A percentile compares a stretch with the other conserved stretches of the same genome.
Conservation (phyloP, 176 grass and related monocot genomes). For the Eremochloa ophiuroides region DNA sequence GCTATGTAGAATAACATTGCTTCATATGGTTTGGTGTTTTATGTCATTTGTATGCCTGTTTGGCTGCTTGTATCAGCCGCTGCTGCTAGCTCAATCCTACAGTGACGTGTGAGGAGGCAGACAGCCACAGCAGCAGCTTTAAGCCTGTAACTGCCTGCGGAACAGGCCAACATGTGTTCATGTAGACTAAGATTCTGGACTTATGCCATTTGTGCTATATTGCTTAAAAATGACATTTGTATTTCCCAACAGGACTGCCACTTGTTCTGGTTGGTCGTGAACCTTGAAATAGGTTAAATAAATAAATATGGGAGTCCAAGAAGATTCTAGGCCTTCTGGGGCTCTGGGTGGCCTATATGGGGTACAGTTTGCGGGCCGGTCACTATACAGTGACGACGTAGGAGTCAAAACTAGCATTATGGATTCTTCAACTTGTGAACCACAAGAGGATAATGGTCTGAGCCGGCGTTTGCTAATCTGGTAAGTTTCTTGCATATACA, state of each 20-base stretch:
- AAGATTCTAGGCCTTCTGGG: constrained; percentile 35
- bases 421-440: constrained; percentile 25
- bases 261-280: not conserved
- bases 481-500: constrained; percentile 22
- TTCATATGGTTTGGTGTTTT: not conserved
- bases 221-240: not conserved
- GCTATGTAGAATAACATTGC: not conserved
- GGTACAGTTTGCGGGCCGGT: constrained; percentile 39
- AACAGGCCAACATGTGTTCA: not conserved
- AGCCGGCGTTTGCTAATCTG: constrained; percentile 53
- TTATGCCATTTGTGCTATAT: not conserved
- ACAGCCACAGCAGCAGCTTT: too few species aligned
- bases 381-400: constrained; percentile 37
- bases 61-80: too few species aligned
- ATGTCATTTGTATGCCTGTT: not conserved
- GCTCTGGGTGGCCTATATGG: constrained; percentile 53
- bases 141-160: too few species aligned
- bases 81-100: too few species aligned
- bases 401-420: constrained; percentile 16
- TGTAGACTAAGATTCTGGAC: not conserved
- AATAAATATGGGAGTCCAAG: constrained; percentile 58
- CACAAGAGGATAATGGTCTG: constrained; percentile 9
- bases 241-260: not conserved
- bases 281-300: constrained; percentile 4
- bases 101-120: too few species aligned